These are phyloP conservation scores for Colletotrichum acutatum DNA, from an alignment of 2,329 filamentous ascomycete genomes.

Conservation along the genomic window DNA sequence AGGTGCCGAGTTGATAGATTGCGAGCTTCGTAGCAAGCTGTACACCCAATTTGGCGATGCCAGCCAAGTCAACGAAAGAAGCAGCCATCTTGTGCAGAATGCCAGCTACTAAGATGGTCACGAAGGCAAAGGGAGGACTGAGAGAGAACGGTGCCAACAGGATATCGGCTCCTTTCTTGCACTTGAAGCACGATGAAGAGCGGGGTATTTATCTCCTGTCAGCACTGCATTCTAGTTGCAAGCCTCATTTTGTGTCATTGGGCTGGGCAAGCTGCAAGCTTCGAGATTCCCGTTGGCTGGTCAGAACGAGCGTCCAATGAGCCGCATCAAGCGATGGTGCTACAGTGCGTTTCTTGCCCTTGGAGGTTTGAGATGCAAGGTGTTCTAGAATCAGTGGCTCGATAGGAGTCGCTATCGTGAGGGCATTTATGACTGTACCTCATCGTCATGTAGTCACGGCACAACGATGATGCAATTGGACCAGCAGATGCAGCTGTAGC, in stretches of 20 bases:
- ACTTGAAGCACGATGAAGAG: slow-evolving; percentile 1
- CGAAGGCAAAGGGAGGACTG: not conserved
- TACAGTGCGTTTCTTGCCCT: not conserved
- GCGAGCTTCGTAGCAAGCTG: slow-evolving; percentile 26
- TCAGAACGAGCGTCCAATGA: slow-evolving; percentile 5
- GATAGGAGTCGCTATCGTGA: not conserved
- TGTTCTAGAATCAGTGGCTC: not conserved
- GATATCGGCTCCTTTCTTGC: not conserved
- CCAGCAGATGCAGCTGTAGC: not conserved
- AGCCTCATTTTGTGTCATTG: slow-evolving; percentile 29
- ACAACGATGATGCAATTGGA: not conserved
- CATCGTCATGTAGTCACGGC: not conserved
- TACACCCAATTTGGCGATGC: slow-evolving; percentile 21
- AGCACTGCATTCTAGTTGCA: slow-evolving; percentile 7
- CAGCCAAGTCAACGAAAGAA: slow-evolving; percentile 2
- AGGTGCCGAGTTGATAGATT: slow-evolving; percentile 8
- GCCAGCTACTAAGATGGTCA: not conserved
- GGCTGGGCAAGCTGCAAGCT: not conserved
- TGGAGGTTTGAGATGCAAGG: not conserved
- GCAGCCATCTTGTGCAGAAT: not conserved
- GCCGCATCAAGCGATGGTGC: slow-evolving; percentile 12
- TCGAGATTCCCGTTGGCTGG: not conserved
- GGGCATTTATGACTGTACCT: not conserved
- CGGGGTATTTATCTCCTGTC: slow-evolving; percentile 25
- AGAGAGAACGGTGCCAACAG: not conserved